phyloP scores from a whole-genome alignment of 2,329 filamentous ascomycete genomes.

The Trichoderma cornu-damae region DNA sequence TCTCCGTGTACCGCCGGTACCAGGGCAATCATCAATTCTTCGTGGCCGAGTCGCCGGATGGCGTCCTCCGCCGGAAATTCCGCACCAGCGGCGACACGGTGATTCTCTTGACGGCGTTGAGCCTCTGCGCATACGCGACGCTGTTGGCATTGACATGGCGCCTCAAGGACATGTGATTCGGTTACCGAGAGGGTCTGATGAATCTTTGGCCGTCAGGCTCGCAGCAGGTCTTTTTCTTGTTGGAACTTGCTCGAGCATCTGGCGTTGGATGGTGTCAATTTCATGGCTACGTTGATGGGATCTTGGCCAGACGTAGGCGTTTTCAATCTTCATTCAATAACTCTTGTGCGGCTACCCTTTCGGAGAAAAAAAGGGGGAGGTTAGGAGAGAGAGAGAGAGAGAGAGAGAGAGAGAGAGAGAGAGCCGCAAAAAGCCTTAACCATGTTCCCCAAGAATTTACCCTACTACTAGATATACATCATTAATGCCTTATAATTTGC shows the following conservation, averaged over 20 bases:
- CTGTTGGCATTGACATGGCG: slow-evolving; percentile 53
- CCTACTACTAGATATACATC: no score
- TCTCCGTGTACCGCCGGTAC: slow-evolving; percentile 78
- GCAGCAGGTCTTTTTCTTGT: no score
- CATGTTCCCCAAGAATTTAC: no score
- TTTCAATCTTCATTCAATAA: not conserved
- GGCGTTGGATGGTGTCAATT: not conserved
- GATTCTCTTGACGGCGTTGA: slow-evolving; percentile 51
- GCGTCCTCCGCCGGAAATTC: slow-evolving; percentile 47
- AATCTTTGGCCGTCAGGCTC: no score
- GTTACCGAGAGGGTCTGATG: not conserved
- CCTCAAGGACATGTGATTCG: slow-evolving; percentile 29
- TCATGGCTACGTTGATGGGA: not conserved
- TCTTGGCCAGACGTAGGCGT: not conserved
- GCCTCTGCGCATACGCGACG: slow-evolving; percentile 52
- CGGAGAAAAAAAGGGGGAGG: no score
- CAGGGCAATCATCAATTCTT: slow-evolving; percentile 96
- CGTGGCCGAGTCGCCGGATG: slow-evolving; percentile 37
- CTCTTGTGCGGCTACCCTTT: not conserved
- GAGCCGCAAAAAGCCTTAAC: not conserved
- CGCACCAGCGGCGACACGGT: slow-evolving; percentile 61
- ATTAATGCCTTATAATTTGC: no score
- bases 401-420: not conserved
- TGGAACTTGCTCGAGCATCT: not conserved
- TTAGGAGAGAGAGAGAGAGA: no score